phyloP scores from a whole-genome alignment of 305 asterid genomes.

The Rubia tinctorum region DNA sequence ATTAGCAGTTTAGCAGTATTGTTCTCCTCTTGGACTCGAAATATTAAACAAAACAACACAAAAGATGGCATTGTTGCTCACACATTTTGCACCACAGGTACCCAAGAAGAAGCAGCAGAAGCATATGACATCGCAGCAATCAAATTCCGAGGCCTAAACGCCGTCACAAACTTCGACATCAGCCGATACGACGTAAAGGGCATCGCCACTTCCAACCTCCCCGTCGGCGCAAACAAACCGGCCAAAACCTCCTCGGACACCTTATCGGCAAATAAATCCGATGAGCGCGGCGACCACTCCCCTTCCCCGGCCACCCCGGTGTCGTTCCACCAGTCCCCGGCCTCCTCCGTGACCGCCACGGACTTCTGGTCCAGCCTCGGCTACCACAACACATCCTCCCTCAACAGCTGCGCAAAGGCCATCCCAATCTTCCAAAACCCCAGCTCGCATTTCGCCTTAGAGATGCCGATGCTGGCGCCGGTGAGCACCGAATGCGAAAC shows the following conservation, averaged over 20 bases:
- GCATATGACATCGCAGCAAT: constrained; percentile 90
- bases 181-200: constrained; percentile 68
- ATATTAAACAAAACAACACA: too few relatives aligned
- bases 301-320: constrained; percentile 30
- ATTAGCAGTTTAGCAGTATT: too few relatives aligned
- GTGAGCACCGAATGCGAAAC: neutral
- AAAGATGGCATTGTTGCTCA: neutral
- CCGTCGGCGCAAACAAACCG: constrained; percentile 54
- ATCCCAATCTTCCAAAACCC: constrained; percentile 18
- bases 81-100: constrained; percentile 35
- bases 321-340: constrained; percentile 22
- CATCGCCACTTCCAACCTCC: constrained; percentile 66
- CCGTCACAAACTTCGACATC: constrained; percentile 82
- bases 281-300: constrained; percentile 30
- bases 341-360: constrained; percentile 23
- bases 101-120: constrained; percentile 91
- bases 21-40: too few relatives aligned
- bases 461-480: constrained; percentile 15
- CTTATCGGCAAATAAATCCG: constrained; percentile 29
- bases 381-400: constrained; percentile 25
- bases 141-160: constrained; percentile 75
- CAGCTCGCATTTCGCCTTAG: constrained; percentile 28
- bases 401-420: neutral
- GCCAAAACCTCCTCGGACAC: constrained; percentile 37
- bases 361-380: constrained; percentile 69